Evolutionary conservation across 2,329 filamentous ascomycete species (phyloP).

Genomic region (Alternaria viburni): DNA sequence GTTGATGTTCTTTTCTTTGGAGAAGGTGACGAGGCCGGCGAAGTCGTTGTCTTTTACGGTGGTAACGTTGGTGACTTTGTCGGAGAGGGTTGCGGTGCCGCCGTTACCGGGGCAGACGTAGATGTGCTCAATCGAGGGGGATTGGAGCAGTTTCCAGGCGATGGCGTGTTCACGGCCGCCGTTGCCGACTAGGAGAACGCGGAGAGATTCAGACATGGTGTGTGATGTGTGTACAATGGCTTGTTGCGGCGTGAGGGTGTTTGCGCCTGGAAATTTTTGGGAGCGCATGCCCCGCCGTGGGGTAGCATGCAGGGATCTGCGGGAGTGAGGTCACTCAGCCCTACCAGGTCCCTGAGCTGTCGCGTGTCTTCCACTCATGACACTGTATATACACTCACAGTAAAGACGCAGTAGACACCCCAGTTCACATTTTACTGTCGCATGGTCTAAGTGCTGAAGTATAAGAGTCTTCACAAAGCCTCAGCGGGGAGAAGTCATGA

Average conservation of each 20-base stretch:
- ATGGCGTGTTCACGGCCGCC: slow-evolving; percentile 94
- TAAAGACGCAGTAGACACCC: neutral
- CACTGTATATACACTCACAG: neutral
- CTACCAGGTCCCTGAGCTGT: neutral
- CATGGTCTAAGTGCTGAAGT: neutral
- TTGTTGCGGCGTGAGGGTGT: neutral
- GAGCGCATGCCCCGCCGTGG: slow-evolving; percentile 25
- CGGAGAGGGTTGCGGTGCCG: slow-evolving; percentile 64
- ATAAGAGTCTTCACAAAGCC: neutral
- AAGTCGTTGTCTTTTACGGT: slow-evolving; percentile 78
- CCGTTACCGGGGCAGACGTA: slow-evolving; percentile 78
- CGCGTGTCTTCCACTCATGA: neutral
- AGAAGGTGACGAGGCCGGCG: slow-evolving; percentile 74
- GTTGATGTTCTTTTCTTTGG: slow-evolving; percentile 74
- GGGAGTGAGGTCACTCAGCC: slow-evolving; percentile 26
- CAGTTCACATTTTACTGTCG: neutral
- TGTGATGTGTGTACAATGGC: neutral
- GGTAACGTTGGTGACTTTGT: slow-evolving; percentile 69
- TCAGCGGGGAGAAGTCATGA: neutral
- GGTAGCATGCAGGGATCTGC: slow-evolving; percentile 22
- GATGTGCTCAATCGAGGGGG: slow-evolving; percentile 77
- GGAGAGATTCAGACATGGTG: slow-evolving; percentile 36
- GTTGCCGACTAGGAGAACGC: slow-evolving; percentile 84
- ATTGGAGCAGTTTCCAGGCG: slow-evolving; percentile 92
- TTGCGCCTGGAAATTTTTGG: slow-evolving; percentile 26